Conservation (phyloP, 352 stramenopile species). For the Elongisporangium senticosum region DNA sequence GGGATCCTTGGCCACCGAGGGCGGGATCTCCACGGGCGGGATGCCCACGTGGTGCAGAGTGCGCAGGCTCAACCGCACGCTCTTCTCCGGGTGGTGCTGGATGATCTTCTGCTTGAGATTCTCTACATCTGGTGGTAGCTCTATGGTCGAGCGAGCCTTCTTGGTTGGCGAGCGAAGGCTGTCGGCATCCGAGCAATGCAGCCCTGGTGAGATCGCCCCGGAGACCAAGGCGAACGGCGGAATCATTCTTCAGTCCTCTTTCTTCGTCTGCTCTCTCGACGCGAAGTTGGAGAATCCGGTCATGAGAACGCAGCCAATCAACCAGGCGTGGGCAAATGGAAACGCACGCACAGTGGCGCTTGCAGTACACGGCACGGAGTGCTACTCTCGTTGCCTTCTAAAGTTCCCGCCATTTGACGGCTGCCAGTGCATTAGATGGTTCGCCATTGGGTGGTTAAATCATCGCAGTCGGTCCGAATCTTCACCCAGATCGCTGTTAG, state of each 20-base stretch:
- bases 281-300: not conserved
- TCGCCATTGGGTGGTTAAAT: no score
- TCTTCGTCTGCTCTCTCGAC: not conserved
- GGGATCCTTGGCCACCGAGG: constrained; percentile 11
- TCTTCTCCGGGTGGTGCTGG: constrained; percentile 31
- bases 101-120: constrained; percentile 48
- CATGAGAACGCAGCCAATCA: not conserved
- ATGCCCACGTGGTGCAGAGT: constrained; percentile 40
- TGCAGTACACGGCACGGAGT: not conserved
- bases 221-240: not conserved
- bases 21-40: constrained; percentile 44
- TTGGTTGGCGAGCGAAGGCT: not conserved
- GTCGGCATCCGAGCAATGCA: not conserved
- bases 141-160: constrained; percentile 3
- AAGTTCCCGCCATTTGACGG: not conserved
- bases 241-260: not conserved
- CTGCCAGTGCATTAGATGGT: not conserved
- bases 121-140: constrained; percentile 30
- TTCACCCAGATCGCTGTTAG: not conserved
- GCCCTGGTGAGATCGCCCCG: not conserved
- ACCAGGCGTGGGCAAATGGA: not conserved
- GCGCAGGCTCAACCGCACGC: constrained; percentile 39
- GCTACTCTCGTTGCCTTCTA: not conserved
- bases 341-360: not conserved
- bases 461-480: no score